phyloP scores from a whole-genome alignment of 2,329 filamentous ascomycete species.

The Arthrobotrys pseudoclavata region DNA sequence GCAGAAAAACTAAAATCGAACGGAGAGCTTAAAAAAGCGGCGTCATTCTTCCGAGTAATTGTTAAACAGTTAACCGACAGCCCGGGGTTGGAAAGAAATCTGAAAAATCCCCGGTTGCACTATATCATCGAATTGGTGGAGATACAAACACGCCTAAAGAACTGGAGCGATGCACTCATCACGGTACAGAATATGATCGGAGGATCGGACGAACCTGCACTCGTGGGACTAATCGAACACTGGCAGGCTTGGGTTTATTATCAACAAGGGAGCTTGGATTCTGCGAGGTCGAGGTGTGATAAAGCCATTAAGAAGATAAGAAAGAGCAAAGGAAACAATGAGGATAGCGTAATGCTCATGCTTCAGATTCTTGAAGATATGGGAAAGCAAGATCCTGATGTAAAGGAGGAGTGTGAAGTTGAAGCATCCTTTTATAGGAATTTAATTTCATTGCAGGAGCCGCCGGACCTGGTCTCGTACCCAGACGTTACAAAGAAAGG shows the following conservation, averaged over 20 bases:
- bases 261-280: slow-evolving; percentile 14
- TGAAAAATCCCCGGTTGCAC: slow-evolving; percentile 2
- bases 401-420: slow-evolving; percentile 7
- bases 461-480: neutral
- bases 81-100: neutral
- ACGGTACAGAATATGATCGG: slow-evolving; percentile 1
- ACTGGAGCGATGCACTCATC: slow-evolving; percentile 5
- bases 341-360: slow-evolving; percentile 9
- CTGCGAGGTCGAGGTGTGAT: slow-evolving; percentile 5
- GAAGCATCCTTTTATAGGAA: slow-evolving; percentile 18
- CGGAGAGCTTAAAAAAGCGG: neutral
- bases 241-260: slow-evolving; percentile 31
- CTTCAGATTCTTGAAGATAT: slow-evolving; percentile 21
- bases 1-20: neutral
- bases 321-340: neutral
- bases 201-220: neutral
- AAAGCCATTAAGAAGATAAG: slow-evolving; percentile 16
- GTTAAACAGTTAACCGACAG: slow-evolving; percentile 4
- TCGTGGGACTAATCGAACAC: slow-evolving; percentile 5
- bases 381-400: neutral
- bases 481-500: neutral
- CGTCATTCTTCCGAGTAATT: slow-evolving; percentile 1
- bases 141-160: slow-evolving; percentile 1
- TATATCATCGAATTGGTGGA: slow-evolving; percentile 18
- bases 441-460: neutral